phyloP scores from a whole-genome alignment of 2,329 filamentous ascomycete genomes.

The Trichoderma atroviride region DNA sequence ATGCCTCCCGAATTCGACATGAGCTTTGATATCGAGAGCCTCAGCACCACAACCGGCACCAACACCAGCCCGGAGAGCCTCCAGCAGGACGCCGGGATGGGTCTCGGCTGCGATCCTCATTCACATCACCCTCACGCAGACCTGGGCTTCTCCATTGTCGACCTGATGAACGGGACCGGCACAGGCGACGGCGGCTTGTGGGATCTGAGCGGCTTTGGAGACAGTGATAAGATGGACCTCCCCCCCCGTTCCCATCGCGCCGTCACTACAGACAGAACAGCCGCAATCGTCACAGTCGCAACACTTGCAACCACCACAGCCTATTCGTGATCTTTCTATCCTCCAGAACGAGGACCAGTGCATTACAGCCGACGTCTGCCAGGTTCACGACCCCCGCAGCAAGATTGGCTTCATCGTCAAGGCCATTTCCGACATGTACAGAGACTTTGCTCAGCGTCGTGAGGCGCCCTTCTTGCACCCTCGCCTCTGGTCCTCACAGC shows the following conservation, averaged over 20 bases:
- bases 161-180: constrained; percentile 36
- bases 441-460: constrained; percentile 41
- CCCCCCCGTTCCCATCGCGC: constrained; percentile 36
- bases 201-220: constrained; percentile 28
- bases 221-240: constrained; percentile 38
- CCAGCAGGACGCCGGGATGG: constrained; percentile 30
- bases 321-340: constrained; percentile 39
- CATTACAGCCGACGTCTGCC: constrained; percentile 38
- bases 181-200: constrained; percentile 12
- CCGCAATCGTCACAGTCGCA: constrained; percentile 16
- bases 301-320: constrained; percentile 25
- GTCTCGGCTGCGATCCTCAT: constrained; percentile 31
- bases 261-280: constrained; percentile 25
- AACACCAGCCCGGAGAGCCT: constrained; percentile 41
- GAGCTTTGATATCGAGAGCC: constrained; percentile 41
- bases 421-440: constrained; percentile 39
- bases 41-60: constrained; percentile 36
- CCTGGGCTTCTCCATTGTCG: constrained; percentile 42
- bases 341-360: constrained; percentile 30
- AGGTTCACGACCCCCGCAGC: constrained; percentile 43
- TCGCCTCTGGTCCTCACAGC: constrained; percentile 44
- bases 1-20: constrained; percentile 41
- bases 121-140: constrained; percentile 18
- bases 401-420: constrained; percentile 42
- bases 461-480: constrained; percentile 48